Conservation (phyloP, 768 basidiomycete species). For the Terana coerulea region DNA sequence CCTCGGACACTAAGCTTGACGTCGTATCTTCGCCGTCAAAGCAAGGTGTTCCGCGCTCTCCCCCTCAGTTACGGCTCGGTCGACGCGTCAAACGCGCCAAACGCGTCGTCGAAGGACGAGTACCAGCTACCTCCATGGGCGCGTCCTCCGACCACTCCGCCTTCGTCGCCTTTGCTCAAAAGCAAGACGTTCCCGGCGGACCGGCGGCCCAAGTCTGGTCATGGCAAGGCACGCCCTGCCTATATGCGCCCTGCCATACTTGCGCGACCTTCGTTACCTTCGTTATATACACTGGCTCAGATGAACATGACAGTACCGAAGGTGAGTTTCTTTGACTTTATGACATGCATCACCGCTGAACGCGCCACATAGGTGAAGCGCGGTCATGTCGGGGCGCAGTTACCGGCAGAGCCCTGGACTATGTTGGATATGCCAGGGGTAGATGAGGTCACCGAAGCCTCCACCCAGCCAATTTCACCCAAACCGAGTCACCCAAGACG, state of each 20-base stretch:
- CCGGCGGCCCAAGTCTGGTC: slow-evolving; percentile 29
- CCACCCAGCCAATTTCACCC: not conserved
- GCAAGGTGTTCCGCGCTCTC: not conserved
- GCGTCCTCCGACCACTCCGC: slow-evolving; percentile 14
- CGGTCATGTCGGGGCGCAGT: slow-evolving; percentile 13
- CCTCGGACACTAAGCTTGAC: too few species aligned
- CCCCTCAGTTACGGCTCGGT: slow-evolving; percentile 14
- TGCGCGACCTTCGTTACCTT: slow-evolving; percentile 40
- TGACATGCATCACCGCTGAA: not conserved
- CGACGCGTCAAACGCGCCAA: slow-evolving; percentile 20
- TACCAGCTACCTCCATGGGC: not conserved
- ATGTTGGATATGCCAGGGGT: not conserved
- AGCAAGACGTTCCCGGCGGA: slow-evolving; percentile 7
- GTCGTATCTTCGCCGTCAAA: not conserved
- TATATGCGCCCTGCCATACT: slow-evolving; percentile 39
- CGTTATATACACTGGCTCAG: slow-evolving; percentile 35
- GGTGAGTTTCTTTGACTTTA: slow-evolving; percentile 22
- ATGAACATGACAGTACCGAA: slow-evolving; percentile 33
- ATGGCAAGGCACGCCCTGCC: slow-evolving; percentile 35
- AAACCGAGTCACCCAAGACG: not conserved
- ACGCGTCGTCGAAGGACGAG: not conserved
- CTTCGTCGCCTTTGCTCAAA: slow-evolving; percentile 17
- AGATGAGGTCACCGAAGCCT: not conserved
- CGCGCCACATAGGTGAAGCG: slow-evolving; percentile 8
- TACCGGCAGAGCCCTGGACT: slow-evolving; percentile 14